Conservation (phyloP, 257 asterid species). For the Nyctanthes arbortristis region DNA sequence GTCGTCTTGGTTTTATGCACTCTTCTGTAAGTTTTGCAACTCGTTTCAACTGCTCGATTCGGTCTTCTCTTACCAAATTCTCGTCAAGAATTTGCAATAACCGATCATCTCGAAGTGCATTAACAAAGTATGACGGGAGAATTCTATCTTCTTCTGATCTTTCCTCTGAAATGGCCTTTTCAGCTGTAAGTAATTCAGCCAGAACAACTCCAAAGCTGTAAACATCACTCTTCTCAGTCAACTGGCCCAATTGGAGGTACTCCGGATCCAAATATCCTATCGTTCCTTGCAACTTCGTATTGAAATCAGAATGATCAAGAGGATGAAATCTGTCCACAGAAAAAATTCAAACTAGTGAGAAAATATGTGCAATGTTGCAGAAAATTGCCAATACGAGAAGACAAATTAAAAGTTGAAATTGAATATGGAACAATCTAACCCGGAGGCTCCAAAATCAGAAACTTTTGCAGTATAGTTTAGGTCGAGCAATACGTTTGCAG, state of each 20-base stretch:
- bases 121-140: conserved; percentile 28
- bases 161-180: conserved; percentile 25
- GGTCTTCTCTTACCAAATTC: conserved; percentile 30
- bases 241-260: conserved; percentile 33
- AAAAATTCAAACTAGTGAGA: too few relatives aligned
- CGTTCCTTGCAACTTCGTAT: too few relatives aligned
- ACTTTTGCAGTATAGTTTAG: conserved; percentile 40
- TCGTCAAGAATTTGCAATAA: conserved; percentile 42
- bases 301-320: too few relatives aligned
- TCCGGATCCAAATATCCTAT: conserved; percentile 45
- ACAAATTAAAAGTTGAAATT: too few relatives aligned
- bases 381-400: too few relatives aligned
- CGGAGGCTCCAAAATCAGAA: too few relatives aligned
- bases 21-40: conserved; percentile 33
- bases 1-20: conserved; percentile 21
- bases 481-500: conserved; percentile 42
- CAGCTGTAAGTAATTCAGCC: conserved; percentile 40
- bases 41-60: conserved; percentile 27
- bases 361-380: too few relatives aligned
- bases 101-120: conserved; percentile 10
- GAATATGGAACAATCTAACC: too few relatives aligned
- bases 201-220: conserved; percentile 53
- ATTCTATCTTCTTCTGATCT: conserved; percentile 24
- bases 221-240: conserved; percentile 44
- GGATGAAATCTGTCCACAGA: too few relatives aligned